phyloP scores from a whole-genome alignment of 1,284 basidiomycete species.

The Ceratobasidium sp. region DNA sequence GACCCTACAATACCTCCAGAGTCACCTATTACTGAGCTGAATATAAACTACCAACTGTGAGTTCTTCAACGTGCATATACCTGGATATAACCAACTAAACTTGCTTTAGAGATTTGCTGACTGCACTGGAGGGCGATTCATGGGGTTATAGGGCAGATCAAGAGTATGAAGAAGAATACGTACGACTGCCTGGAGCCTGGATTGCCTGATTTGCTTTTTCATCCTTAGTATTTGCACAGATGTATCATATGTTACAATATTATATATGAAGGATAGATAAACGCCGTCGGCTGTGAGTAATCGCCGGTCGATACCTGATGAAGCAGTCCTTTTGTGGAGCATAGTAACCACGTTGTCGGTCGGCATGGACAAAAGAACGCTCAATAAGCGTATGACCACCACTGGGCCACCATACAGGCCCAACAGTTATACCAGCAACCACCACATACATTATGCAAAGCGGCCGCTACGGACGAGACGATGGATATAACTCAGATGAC shows the following conservation, averaged over 20 bases:
- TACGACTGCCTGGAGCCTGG: conserved; percentile 10
- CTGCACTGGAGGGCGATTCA: conserved; percentile 11
- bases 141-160: neutral
- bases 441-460: conserved; percentile 5
- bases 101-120: neutral
- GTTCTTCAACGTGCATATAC: neutral
- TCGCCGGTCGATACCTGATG: neutral
- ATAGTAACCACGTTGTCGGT: conserved; percentile 11
- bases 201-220: neutral
- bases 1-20: conserved; percentile 6
- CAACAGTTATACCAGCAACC: too few relatives aligned
- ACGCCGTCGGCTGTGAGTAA: neutral
- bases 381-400: neutral
- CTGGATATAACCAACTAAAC: neutral
- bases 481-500: neutral
- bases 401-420: neutral
- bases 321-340: neutral
- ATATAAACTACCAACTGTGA: conserved; percentile 13
- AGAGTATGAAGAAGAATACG: conserved; percentile 18
- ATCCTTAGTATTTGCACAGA: too few relatives aligned
- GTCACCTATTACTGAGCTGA: neutral
- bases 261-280: neutral
- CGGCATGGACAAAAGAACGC: conserved; percentile 1
- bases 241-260: neutral
- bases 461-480: neutral